phyloP scores from a whole-genome alignment of 768 basidiomycete genomes.

The Trametes coccinea region DNA sequence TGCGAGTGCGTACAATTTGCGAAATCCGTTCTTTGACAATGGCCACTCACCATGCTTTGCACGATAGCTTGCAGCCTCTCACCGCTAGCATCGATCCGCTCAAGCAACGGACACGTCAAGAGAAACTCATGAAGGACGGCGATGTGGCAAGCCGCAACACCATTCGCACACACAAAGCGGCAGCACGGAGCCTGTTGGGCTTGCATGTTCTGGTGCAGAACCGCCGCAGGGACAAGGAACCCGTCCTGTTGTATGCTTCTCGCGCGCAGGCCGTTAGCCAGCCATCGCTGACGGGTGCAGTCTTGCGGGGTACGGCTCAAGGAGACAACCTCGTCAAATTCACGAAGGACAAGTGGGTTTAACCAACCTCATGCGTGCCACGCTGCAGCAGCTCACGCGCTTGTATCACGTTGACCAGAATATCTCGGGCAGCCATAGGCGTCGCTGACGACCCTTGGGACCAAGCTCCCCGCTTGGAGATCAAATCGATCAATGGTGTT shows the following conservation, averaged over 20 bases:
- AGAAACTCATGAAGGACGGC: neutral
- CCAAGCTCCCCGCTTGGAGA: too few relatives aligned
- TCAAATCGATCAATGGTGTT: too few relatives aligned
- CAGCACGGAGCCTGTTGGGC: slow-evolving; percentile 2
- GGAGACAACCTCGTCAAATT: neutral
- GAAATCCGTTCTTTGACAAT: too few relatives aligned
- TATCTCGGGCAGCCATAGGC: too few relatives aligned
- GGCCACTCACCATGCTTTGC: too few relatives aligned
- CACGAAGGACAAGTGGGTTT: neutral
- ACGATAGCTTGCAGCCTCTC: neutral
- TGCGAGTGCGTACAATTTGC: neutral
- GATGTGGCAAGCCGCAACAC: neutral
- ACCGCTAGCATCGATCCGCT: neutral
- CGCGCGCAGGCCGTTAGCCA: slow-evolving; percentile 12
- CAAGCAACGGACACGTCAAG: neutral
- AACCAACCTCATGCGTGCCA: too few relatives aligned
- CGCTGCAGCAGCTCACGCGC: too few relatives aligned
- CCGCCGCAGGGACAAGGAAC: slow-evolving; percentile 6
- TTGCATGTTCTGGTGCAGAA: slow-evolving; percentile 12
- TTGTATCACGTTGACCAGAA: too few relatives aligned
- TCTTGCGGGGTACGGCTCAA: neutral
- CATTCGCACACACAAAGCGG: slow-evolving; percentile 2
- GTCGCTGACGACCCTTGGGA: too few relatives aligned
- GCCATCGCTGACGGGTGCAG: neutral
- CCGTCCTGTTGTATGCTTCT: slow-evolving; percentile 5